phyloP scores from a whole-genome alignment of 306 rosid genomes.

The Gastrolobium bilobum region DNA sequence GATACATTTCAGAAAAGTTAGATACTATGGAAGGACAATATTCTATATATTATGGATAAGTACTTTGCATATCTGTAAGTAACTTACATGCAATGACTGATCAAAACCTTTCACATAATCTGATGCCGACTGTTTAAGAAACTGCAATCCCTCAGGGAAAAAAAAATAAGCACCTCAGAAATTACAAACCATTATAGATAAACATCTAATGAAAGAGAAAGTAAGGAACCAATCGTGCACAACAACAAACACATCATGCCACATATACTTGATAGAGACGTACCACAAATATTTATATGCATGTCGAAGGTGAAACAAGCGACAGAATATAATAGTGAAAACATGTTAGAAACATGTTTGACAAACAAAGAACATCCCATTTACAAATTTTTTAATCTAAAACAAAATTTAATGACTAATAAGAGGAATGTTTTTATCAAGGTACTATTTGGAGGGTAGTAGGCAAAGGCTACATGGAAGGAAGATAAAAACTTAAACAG shows the following conservation, averaged over 20 bases:
- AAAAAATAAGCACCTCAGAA: slow-evolving; percentile 53
- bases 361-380: slow-evolving; percentile 7
- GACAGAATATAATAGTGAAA: slow-evolving; percentile 21
- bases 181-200: slow-evolving; percentile 27
- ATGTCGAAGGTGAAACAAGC: slow-evolving; percentile 38
- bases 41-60: slow-evolving; percentile 12
- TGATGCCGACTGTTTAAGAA: slow-evolving; percentile 83
- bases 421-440: slow-evolving; percentile 13
- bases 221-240: slow-evolving; percentile 33
- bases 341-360: slow-evolving; percentile 5
- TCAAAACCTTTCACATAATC: slow-evolving; percentile 81
- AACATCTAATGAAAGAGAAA: slow-evolving; percentile 31
- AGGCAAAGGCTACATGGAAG: neutral
- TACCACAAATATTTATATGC: slow-evolving; percentile 23
- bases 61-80: slow-evolving; percentile 21
- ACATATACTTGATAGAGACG: neutral
- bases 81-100: slow-evolving; percentile 81
- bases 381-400: slow-evolving; percentile 18
- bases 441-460: neutral
- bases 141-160: slow-evolving; percentile 66
- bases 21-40: slow-evolving; percentile 23
- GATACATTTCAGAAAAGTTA: slow-evolving; percentile 33
- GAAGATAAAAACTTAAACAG: slow-evolving; percentile 18
- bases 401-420: slow-evolving; percentile 15
- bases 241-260: slow-evolving; percentile 32